Evolutionary conservation across 176 grass and related monocot species (phyloP).

Genomic region (Hsuehochloa calcarea): DNA sequence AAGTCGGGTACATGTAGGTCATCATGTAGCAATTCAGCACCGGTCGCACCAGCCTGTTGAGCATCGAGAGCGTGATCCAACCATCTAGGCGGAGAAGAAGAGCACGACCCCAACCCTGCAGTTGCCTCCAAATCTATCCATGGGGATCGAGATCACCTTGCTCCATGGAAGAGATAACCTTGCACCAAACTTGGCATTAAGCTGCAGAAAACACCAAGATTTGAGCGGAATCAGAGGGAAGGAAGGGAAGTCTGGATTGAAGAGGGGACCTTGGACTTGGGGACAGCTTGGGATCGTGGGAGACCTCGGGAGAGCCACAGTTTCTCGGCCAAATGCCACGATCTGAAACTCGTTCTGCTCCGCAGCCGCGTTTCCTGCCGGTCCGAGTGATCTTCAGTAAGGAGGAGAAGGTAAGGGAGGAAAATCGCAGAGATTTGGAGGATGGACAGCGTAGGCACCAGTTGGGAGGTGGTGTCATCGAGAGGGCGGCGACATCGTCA

Average conservation of each 20-base stretch:
- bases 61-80: constrained; percentile 46
- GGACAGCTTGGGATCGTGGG: background rate
- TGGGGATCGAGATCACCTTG: background rate
- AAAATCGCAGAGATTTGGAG: too few species aligned
- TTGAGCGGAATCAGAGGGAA: background rate
- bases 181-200: background rate
- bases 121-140: constrained; percentile 59
- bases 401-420: too few species aligned
- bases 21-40: constrained; percentile 75
- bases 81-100: constrained; percentile 50
- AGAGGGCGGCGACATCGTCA: too few species aligned
- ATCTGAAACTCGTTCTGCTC: too few species aligned
- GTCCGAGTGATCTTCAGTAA: too few species aligned
- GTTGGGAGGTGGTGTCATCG: too few species aligned
- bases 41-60: constrained; percentile 63
- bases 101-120: constrained; percentile 49
- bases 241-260: too few species aligned
- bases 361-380: too few species aligned
- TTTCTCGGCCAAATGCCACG: too few species aligned
- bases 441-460: too few species aligned
- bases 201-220: background rate
- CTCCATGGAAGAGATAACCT: background rate
- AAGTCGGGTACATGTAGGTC: constrained; percentile 99
- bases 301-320: background rate
- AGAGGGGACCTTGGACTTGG: constrained; percentile 3